phyloP scores from a whole-genome alignment of 192 early-diverging fungal genomes.

The Chytriomyces confervae region DNA sequence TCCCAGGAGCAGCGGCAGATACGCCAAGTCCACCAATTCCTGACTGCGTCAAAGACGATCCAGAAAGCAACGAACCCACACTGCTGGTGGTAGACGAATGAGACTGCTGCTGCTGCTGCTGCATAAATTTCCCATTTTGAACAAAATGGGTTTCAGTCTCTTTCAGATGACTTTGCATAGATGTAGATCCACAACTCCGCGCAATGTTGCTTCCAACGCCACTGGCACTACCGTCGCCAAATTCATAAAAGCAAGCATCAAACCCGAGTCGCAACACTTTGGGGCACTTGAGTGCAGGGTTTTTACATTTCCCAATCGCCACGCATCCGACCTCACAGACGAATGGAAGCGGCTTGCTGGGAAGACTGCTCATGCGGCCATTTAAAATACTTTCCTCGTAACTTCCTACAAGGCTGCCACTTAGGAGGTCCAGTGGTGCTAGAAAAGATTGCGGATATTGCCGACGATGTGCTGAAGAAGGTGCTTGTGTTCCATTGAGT shows the following conservation, averaged over 20 bases:
- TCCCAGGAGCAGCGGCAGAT: not conserved
- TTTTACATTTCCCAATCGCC: slow-evolving; percentile 67
- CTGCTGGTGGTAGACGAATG: too few relatives aligned
- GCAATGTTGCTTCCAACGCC: slow-evolving; percentile 17
- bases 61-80: not conserved
- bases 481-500: not conserved
- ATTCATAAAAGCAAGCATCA: slow-evolving; percentile 77
- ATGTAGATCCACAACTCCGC: too few relatives aligned
- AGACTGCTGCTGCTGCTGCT: too few relatives aligned
- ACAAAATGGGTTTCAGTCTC: too few relatives aligned
- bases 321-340: slow-evolving; percentile 73
- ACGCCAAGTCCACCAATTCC: not conserved
- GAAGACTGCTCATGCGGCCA: slow-evolving; percentile 78
- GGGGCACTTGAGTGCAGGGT: slow-evolving; percentile 65
- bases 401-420: slow-evolving; percentile 48
- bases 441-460: not conserved
- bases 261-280: slow-evolving; percentile 66
- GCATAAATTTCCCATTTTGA: too few relatives aligned
- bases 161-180: too few relatives aligned
- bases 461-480: not conserved
- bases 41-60: not conserved
- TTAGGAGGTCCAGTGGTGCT: not conserved
- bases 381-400: slow-evolving; percentile 77
- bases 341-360: slow-evolving; percentile 75
- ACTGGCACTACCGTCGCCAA: slow-evolving; percentile 56